Evolutionary conservation across 306 rosid genomes (phyloP), one percentile per base, ranked within the genome.

Genomic region (Psophocarpus tetragonolobus): DNA sequence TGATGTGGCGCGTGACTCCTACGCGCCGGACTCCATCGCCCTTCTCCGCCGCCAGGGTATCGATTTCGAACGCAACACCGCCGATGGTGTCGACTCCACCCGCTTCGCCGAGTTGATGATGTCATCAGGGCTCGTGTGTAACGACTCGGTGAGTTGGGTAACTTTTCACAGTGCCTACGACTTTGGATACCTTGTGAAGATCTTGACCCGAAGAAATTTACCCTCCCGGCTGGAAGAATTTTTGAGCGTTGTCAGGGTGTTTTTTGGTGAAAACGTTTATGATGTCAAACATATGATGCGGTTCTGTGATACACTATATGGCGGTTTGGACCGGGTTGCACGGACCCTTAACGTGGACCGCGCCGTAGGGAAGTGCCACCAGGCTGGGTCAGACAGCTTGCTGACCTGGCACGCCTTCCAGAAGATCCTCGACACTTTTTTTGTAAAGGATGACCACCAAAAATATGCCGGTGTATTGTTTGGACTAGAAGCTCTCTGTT

Each of bases 361-460:
- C 80, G 92, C 83, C 4, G 96, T 85, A 2, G 97, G 93, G 2
- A 92, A 90, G 56, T 87, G 89, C 77, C 97, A 92, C 50, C 96
- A 92, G 69, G 96, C 97, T 68, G 96, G 97, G 58, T 92, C 97
- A 0, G 97, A 92, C 13, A 87, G 93, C 82, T 79, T 92, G 85
- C 81, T 92, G 71, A 92, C 97, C 1, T 90, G 90, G 89, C 96
- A 88, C 11, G 91, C 92, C 1, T 92, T 92, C 32, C 88, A 88
- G 82, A 92, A 88, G 68, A 92, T 92, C 54, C 87, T 91, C 33
- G 92, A 92, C 18, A n/a, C 76, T 17, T 90, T 68, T 39, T 90
- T 92, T 68, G 89, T 74, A 5, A 77, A 77, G n/a, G 87, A 80
- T 29, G 93, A 80, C 33, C 87, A 91, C 72, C 85, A 81, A 27